Evolutionary conservation across 352 stramenopile genomes (phyloP).

Genomic region (Phytophthora foliorum): DNA sequence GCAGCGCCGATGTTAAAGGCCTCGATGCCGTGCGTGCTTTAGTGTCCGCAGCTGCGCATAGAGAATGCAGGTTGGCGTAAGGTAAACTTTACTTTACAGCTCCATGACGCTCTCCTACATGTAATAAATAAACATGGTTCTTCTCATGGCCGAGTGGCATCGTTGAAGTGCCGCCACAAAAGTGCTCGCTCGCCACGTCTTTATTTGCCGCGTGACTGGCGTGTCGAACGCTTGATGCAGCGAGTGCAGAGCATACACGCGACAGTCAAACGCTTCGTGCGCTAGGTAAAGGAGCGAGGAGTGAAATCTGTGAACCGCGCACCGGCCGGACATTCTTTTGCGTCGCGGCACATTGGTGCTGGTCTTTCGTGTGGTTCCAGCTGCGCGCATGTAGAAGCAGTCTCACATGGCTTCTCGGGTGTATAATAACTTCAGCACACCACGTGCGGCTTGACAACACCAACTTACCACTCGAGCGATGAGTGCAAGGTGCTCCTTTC

Average conservation of each 20-base stretch:
- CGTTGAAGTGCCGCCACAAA: slow-evolving; percentile 36
- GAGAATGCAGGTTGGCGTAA: slow-evolving; percentile 8
- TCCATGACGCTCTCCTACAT: neutral
- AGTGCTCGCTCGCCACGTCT: slow-evolving; percentile 39
- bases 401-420: slow-evolving; percentile 6
- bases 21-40: slow-evolving; percentile 1
- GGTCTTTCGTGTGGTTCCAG: slow-evolving; percentile 27
- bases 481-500: slow-evolving; percentile 7
- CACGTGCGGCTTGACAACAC: slow-evolving; percentile 5
- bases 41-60: slow-evolving; percentile 36
- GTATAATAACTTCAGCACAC: neutral
- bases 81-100: no score
- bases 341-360: slow-evolving; percentile 9
- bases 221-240: slow-evolving; percentile 21
- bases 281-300: slow-evolving; percentile 30
- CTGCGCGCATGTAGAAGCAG: slow-evolving; percentile 22
- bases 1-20: slow-evolving; percentile 15
- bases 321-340: slow-evolving; percentile 25
- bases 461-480: slow-evolving; percentile 2
- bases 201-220: slow-evolving; percentile 23
- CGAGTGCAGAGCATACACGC: slow-evolving; percentile 18
- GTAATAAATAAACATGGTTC: neutral
- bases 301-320: neutral
- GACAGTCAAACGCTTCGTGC: slow-evolving; percentile 21
- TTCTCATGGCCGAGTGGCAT: neutral